phyloP scores from a whole-genome alignment of 371 early-diverging fungal genomes.

The Mucor circinelloides region DNA sequence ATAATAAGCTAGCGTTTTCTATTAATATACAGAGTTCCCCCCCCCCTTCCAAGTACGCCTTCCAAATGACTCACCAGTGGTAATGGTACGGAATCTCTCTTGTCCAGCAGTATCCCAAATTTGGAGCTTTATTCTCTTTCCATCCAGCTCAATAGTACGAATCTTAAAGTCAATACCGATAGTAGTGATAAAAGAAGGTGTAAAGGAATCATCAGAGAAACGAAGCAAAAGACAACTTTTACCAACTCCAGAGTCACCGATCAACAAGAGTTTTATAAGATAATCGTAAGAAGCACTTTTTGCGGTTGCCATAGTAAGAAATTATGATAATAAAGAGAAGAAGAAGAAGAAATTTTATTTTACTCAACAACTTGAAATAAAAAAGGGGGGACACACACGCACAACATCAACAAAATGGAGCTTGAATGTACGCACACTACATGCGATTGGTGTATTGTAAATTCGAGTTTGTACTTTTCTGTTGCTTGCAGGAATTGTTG shows the following conservation, averaged over 20 bases:
- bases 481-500: not conserved
- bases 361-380: slow-evolving; percentile 2
- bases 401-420: not conserved
- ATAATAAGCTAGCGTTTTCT: slow-evolving; percentile 77
- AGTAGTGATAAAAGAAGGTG: slow-evolving; percentile 97
- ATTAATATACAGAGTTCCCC: not conserved
- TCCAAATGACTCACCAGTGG: slow-evolving; percentile 80
- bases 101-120: slow-evolving; percentile 99
- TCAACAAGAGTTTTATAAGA: slow-evolving; percentile 25
- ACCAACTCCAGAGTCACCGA: slow-evolving; percentile 99
- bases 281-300: slow-evolving; percentile 71
- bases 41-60: not conserved
- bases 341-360: not conserved
- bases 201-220: slow-evolving; percentile 98
- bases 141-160: slow-evolving; percentile 98
- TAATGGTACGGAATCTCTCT: slow-evolving; percentile 99
- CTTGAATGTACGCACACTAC: not conserved
- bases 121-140: slow-evolving; percentile 99
- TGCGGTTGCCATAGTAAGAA: slow-evolving; percentile 64
- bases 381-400: not conserved
- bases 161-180: slow-evolving; percentile 99
- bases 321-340: not conserved
- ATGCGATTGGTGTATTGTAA: not conserved
- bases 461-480: not conserved
- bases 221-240: slow-evolving; percentile 97